Conservation (phyloP, 108 stramenopile species). For the Skeletonema grethae region DNA sequence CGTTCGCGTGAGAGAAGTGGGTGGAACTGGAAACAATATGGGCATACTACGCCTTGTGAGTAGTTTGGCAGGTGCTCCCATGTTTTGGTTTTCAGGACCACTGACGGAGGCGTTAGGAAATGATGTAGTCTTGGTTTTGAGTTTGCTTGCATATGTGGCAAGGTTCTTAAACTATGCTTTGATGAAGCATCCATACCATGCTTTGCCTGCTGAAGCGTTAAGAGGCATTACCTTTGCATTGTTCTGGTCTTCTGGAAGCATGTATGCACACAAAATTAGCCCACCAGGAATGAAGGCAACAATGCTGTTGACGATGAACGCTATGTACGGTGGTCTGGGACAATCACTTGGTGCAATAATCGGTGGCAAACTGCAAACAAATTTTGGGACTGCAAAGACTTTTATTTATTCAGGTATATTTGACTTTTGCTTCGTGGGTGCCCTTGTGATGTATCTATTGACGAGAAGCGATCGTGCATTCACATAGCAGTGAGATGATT, state of each 20-base stretch:
- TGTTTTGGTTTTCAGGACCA: slow-evolving; percentile 90
- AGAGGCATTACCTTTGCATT: slow-evolving; percentile 93
- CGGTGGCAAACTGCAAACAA: slow-evolving; percentile 88
- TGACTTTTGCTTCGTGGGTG: slow-evolving; percentile 71
- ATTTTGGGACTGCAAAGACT: slow-evolving; percentile 72
- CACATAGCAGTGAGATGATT: not conserved
- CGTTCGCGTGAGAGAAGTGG: slow-evolving; percentile 90
- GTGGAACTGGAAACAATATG: slow-evolving; percentile 88
- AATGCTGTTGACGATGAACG: slow-evolving; percentile 93
- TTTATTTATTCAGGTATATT: slow-evolving; percentile 74
- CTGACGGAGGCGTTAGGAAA: slow-evolving; percentile 80
- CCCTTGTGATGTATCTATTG: slow-evolving; percentile 65
- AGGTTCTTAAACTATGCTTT: slow-evolving; percentile 91
- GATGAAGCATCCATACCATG: slow-evolving; percentile 86
- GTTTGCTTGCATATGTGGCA: slow-evolving; percentile 79
- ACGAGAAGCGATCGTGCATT: slow-evolving; percentile 57
- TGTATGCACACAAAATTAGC: slow-evolving; percentile 88
- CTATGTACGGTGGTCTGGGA: slow-evolving; percentile 95
- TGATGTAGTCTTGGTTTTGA: slow-evolving; percentile 81
- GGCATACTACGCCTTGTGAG: slow-evolving; percentile 87
- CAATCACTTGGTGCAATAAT: slow-evolving; percentile 92
- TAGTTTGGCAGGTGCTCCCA: slow-evolving; percentile 89
- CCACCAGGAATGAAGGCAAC: slow-evolving; percentile 91
- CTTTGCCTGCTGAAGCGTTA: slow-evolving; percentile 91
- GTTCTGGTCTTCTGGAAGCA: slow-evolving; percentile 92